Evolutionary conservation across 257 asterid species (phyloP).

Genomic region (Nicotiana tabacum): DNA sequence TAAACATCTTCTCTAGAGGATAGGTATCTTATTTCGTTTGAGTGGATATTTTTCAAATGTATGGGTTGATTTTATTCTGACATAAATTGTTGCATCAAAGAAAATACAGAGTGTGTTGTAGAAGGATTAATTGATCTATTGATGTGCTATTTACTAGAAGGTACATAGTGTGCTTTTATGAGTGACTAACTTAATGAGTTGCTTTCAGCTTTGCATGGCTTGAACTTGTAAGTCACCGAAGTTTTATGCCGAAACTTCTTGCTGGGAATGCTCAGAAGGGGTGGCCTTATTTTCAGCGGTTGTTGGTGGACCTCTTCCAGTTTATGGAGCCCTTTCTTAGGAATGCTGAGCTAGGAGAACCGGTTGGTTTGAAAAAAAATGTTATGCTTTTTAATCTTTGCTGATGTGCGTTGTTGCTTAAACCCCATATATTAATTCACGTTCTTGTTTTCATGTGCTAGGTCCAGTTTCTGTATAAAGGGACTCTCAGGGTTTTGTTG

Average conservation of each 20-base stretch:
- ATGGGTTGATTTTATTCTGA: too few species aligned
- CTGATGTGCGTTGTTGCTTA: not conserved
- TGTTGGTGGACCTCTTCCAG: constrained; percentile 84
- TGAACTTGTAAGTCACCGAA: constrained; percentile 88
- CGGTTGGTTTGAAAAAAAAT: constrained; percentile 41
- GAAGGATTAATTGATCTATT: not conserved
- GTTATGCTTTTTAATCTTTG: not conserved
- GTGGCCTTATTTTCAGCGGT: constrained; percentile 87
- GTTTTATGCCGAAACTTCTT: constrained; percentile 97
- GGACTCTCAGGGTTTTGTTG: constrained; percentile 88
- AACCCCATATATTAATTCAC: not conserved
- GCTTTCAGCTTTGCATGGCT: constrained; percentile 95
- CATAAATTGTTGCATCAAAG: not conserved
- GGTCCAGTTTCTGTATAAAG: constrained; percentile 88
- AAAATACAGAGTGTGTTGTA: not conserved
- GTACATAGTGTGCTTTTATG: constrained; percentile 16
- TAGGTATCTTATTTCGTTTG: not conserved
- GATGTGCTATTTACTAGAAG: not conserved
- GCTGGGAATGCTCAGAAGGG: constrained; percentile 85
- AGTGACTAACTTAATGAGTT: constrained; percentile 16
- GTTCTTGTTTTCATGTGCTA: constrained; percentile 22
- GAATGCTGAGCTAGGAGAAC: constrained; percentile 84
- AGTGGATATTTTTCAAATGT: too few species aligned
- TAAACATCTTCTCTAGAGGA: not conserved
- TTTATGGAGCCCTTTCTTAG: constrained; percentile 97